Percentiles rank a stretch among this genome's conserved stretches.
Evolutionary conservation across 2,329 filamentous ascomycete species (phyloP).

Genomic region (Xylaria digitata): DNA sequence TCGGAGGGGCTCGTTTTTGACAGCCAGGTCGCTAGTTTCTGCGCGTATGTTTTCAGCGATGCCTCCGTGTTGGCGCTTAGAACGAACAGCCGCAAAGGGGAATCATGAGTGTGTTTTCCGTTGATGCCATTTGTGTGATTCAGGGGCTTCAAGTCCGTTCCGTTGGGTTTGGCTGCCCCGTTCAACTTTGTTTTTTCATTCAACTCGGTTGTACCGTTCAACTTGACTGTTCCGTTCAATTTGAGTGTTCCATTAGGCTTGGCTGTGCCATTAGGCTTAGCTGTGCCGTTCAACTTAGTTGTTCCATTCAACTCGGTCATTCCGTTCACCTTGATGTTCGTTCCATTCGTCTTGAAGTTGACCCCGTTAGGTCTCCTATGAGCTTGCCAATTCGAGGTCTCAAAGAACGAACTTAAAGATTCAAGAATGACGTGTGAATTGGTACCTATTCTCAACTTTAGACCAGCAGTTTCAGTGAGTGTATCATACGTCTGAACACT

Average conservation of each 20-base stretch:
- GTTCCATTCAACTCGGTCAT: no score
- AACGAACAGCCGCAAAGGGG: constrained; percentile 9
- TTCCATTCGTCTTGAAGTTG: background rate
- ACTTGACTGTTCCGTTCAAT: background rate
- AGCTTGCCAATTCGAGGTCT: constrained; percentile 11
- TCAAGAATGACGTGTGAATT: constrained; percentile 25
- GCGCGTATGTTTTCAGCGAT: constrained; percentile 14
- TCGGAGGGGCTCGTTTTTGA: background rate
- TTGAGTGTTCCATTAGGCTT: no score
- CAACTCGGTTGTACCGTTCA: background rate
- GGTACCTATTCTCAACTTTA: background rate
- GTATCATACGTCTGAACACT: background rate
- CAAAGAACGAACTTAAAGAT: constrained; percentile 18
- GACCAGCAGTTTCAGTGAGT: background rate
- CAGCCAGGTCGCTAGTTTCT: constrained; percentile 11
- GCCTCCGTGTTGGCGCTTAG: constrained; percentile 19
- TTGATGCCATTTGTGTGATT: constrained; percentile 2
- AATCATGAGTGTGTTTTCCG: background rate
- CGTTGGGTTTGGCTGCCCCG: background rate
- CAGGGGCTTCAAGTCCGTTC: no score
- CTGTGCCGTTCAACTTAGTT: no score
- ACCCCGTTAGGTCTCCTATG: background rate
- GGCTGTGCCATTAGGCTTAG: background rate
- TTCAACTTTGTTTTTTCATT: background rate
- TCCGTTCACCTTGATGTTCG: no score